Evolutionary conservation across 805 yeast species (phyloP).

Genomic region (Priceomyces medius): DNA sequence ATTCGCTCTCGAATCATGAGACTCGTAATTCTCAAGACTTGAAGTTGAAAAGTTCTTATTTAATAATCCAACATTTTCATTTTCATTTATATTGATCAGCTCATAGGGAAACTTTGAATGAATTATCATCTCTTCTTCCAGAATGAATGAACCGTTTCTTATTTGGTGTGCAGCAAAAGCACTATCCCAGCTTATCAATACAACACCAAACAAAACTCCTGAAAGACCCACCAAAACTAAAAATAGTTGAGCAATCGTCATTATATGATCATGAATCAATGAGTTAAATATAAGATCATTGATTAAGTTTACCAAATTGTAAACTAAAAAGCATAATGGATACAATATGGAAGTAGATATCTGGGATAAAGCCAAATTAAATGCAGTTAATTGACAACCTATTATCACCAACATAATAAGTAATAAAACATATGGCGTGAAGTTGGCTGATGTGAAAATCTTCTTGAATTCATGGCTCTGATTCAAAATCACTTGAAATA

Average conservation of each 20-base stretch:
- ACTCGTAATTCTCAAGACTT: constrained; percentile 8
- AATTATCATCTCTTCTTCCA: constrained; percentile 14
- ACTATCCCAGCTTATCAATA: constrained; percentile 57
- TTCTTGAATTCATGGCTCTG: constrained; percentile 19
- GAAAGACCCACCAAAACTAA: constrained; percentile 46
- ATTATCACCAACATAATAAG: constrained; percentile 59
- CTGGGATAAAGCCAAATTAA: constrained; percentile 69
- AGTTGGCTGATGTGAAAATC: constrained; percentile 18
- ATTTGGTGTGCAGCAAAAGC: constrained; percentile 20
- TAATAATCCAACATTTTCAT: constrained; percentile 8
- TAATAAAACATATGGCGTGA: constrained; percentile 46
- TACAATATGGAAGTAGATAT: constrained; percentile 76
- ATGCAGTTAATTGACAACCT: constrained; percentile 65
- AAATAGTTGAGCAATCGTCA: constrained; percentile 48
- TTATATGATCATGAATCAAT: constrained; percentile 43
- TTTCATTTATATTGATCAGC: background rate
- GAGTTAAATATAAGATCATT: constrained; percentile 59
- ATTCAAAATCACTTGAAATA: constrained; percentile 44
- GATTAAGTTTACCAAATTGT: constrained; percentile 60
- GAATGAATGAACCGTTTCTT: constrained; percentile 10
- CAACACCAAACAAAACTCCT: constrained; percentile 66
- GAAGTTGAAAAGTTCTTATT: constrained; percentile 1
- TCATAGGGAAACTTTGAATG: constrained; percentile 16
- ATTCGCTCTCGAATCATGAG: constrained; percentile 7
- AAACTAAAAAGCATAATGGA: constrained; percentile 82